Base-by-base conservation (phyloP, 345 rosid species). In the Sapria himalayana region DNA sequence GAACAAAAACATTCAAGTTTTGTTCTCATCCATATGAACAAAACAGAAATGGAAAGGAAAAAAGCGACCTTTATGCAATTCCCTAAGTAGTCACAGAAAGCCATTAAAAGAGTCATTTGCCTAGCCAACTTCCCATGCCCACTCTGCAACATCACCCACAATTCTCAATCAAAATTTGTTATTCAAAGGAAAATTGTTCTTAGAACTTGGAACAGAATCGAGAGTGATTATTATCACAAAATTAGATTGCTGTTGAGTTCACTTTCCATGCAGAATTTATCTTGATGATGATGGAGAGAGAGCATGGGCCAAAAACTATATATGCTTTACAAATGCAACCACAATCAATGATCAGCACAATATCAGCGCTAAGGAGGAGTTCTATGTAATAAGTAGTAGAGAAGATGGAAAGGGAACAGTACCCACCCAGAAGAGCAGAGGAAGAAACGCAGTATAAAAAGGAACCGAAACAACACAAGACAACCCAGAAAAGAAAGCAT, bases 401-500 rank as follows among this genome's bases (percentile, higher is more conserved):
- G 9, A 48, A 20, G 44, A 12, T 29, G 9, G 37, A 6, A 22
- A 8, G 29, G 25, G 50, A 23, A 36, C 31, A 52, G 27, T 48
- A 15, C 39, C 37, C 70, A 89, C 99, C 98, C 99, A 89, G 61
- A 89, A 89, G 35, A 89, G 86, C 60, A 89, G 50, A 58, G 99
- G 99, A 50, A 89, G 79, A 52, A 89, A 89, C 32, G 76, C 93
- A 33, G 99, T 89, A 60, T 89, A 89, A 47, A 89, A 89, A 9
- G 99, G 93, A 15, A 89, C 99, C 18, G 99, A 89, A 52, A 89
- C 99, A 48, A 84, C 76, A 58, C 93, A 84, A 0, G 99, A 89
- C 49, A 80, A 52, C 41, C 46, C 78, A 50, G 85, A 80, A 67
- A 89, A 89, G 33, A 89, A 19, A 55, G 63, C 86, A 69, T 89